Conservation (phyloP, 176 grass and related monocot genomes). For the Phyllostachys edulis region DNA sequence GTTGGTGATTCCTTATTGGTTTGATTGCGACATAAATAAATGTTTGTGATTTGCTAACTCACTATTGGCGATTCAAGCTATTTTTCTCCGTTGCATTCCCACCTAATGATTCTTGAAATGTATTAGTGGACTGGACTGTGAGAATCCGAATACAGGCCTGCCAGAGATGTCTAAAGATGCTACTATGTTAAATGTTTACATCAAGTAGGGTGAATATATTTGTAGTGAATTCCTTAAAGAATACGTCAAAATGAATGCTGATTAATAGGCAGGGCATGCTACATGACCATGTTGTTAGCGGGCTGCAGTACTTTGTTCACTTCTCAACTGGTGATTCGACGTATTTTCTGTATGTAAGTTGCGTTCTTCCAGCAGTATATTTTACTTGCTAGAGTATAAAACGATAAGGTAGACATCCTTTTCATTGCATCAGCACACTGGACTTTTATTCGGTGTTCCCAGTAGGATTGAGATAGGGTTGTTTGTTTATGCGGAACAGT, state of each 20-base stretch:
- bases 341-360: neutral
- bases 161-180: neutral
- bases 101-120: neutral
- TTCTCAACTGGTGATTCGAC: neutral
- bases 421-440: slow-evolving; percentile 23
- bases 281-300: neutral
- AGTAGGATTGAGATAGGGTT: slow-evolving; percentile 16
- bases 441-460: slow-evolving; percentile 5
- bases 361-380: neutral
- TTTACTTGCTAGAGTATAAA: neutral
- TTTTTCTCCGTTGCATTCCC: neutral
- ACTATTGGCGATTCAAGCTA: neutral
- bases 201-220: slow-evolving; percentile 7
- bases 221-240: neutral
- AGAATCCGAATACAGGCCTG: neutral
- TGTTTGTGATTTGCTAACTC: neutral
- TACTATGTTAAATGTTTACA: slow-evolving; percentile 8
- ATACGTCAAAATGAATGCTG: neutral
- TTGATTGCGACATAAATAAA: slow-evolving; percentile 43
- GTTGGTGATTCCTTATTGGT: slow-evolving; percentile 34
- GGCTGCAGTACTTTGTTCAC: neutral
- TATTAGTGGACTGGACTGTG: neutral
- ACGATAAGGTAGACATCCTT: slow-evolving; percentile 30
- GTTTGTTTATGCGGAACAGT: slow-evolving; percentile 13
- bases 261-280: slow-evolving; percentile 24